Percentiles rank a stretch among this genome's conserved stretches.
Conservation (phyloP, 2,329 filamentous ascomycete species). For the Exophiala viscosa region DNA sequence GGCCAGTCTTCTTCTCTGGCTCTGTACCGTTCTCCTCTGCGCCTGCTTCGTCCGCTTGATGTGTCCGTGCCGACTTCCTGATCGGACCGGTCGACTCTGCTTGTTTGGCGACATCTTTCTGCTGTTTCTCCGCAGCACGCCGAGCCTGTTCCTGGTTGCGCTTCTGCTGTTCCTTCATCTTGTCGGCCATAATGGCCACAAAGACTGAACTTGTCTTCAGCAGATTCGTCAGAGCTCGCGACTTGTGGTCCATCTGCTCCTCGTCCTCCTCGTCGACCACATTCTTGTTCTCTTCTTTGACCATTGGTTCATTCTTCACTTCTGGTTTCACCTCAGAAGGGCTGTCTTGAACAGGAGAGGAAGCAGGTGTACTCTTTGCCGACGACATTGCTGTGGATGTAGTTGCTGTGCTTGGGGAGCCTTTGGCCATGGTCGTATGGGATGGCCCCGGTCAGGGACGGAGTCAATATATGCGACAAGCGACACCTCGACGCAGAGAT, state of each 20-base stretch:
- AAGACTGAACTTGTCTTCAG: slow-evolving; percentile 47
- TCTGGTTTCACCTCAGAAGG: slow-evolving; percentile 3
- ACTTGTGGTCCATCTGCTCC: slow-evolving; percentile 43
- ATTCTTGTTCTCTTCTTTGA: slow-evolving; percentile 18
- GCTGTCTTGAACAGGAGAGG: slow-evolving; percentile 10
- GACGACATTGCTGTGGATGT: slow-evolving; percentile 16
- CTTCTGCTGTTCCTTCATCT: slow-evolving; percentile 44
- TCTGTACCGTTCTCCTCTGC: slow-evolving; percentile 22
- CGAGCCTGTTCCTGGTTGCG: slow-evolving; percentile 44
- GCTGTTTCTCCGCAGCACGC: slow-evolving; percentile 36
- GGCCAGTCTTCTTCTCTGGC: slow-evolving; percentile 28
- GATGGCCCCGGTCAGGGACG: too few species aligned
- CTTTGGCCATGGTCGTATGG: slow-evolving; percentile 7
- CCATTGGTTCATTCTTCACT: slow-evolving; percentile 3
- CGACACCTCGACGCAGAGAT: neutral
- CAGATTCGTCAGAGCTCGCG: slow-evolving; percentile 44
- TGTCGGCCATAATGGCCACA: slow-evolving; percentile 49
- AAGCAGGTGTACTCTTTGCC: slow-evolving; percentile 10
- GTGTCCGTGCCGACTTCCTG: slow-evolving; percentile 22
- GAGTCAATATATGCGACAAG: neutral
- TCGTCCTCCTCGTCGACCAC: slow-evolving; percentile 30
- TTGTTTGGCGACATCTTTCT: slow-evolving; percentile 29
- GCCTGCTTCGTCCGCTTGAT: slow-evolving; percentile 2
- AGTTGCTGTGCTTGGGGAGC: slow-evolving; percentile 8
- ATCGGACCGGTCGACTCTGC: slow-evolving; percentile 27